Evolutionary conservation across 1,139 yeast species (phyloP).

Genomic region (Debaryomyces singareniensis): DNA sequence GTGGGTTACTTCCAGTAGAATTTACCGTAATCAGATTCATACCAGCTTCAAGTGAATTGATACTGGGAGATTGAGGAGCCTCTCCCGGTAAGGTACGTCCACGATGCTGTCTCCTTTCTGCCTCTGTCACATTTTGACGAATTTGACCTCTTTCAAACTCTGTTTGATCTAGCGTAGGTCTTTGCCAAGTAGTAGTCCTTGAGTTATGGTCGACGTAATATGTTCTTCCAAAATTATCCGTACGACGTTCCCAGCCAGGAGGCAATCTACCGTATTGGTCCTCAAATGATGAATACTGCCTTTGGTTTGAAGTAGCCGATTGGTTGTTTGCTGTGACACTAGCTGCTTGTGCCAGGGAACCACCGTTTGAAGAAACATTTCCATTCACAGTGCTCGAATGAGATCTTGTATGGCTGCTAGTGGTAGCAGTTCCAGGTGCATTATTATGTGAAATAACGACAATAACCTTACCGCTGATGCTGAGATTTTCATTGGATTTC

Average conservation of each 20-base stretch:
- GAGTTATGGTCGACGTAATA: slow-evolving; percentile 97
- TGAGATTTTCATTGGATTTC: slow-evolving; percentile 83
- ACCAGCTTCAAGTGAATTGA: slow-evolving; percentile 19
- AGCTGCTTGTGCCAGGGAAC: slow-evolving; percentile 5
- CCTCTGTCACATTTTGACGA: slow-evolving; percentile 62
- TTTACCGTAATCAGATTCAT: slow-evolving; percentile 42
- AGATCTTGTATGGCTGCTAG: slow-evolving; percentile 13
- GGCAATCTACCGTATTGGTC: slow-evolving; percentile 96
- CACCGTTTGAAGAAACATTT: slow-evolving; percentile 4
- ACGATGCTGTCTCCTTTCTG: slow-evolving; percentile 86
- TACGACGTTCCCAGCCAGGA: slow-evolving; percentile 98
- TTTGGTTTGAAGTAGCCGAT: slow-evolving; percentile 15
- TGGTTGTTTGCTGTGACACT: slow-evolving; percentile 9
- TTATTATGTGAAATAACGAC: slow-evolving; percentile 55
- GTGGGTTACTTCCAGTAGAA: slow-evolving; percentile 39
- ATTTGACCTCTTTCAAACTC: slow-evolving; percentile 62
- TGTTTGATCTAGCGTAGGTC: slow-evolving; percentile 75
- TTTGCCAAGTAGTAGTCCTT: slow-evolving; percentile 96
- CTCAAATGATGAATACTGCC: slow-evolving; percentile 87
- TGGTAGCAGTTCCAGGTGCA: slow-evolving; percentile 5
- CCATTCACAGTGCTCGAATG: slow-evolving; percentile 10
- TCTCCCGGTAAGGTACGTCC: slow-evolving; percentile 87
- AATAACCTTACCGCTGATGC: slow-evolving; percentile 88
- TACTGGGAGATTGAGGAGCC: slow-evolving; percentile 33
- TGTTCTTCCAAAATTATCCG: slow-evolving; percentile 95